Conservation (phyloP, 768 basidiomycete genomes). For the Cystobasidium onofrii region DNA sequence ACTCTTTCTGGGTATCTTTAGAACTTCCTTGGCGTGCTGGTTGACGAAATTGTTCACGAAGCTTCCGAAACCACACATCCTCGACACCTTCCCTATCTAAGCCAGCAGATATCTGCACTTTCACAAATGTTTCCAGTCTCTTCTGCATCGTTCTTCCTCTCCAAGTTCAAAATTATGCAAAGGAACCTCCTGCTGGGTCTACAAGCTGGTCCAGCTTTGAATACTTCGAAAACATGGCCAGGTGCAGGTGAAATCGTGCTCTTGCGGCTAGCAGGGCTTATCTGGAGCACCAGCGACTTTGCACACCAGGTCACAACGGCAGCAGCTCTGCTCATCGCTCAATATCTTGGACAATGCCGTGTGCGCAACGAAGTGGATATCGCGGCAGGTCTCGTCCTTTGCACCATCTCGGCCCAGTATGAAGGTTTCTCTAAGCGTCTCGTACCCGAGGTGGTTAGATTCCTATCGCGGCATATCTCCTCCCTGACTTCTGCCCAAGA, state of each 20-base stretch:
- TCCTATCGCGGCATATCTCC: constrained; percentile 50
- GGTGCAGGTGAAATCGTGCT: constrained; percentile 70
- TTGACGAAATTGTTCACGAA: constrained; percentile 78
- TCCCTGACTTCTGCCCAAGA: constrained; percentile 40
- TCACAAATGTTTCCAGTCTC: constrained; percentile 71
- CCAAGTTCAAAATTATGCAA: constrained; percentile 81
- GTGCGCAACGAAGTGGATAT: constrained; percentile 68
- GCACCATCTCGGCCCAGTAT: constrained; percentile 68
- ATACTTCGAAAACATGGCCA: constrained; percentile 75
- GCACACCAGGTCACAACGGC: constrained; percentile 82
- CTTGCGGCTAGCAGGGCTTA: constrained; percentile 65
- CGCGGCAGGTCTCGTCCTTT: constrained; percentile 78
- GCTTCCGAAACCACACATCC: constrained; percentile 50
- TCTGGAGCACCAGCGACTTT: constrained; percentile 93
- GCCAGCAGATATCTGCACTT: constrained; percentile 71
- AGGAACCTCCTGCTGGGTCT: constrained; percentile 83
- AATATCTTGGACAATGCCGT: constrained; percentile 77
- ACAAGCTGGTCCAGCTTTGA: constrained; percentile 57
- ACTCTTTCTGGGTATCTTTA: constrained; percentile 45
- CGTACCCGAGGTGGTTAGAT: constrained; percentile 81
- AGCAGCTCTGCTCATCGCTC: constrained; percentile 75
- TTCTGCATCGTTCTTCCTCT: constrained; percentile 66
- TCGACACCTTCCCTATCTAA: constrained; percentile 47
- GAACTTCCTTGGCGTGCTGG: constrained; percentile 65
- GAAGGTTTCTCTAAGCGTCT: constrained; percentile 75